Base-by-base conservation (phyloP, 768 basidiomycete species). In the Sporobolomyces pararoseus region DNA sequence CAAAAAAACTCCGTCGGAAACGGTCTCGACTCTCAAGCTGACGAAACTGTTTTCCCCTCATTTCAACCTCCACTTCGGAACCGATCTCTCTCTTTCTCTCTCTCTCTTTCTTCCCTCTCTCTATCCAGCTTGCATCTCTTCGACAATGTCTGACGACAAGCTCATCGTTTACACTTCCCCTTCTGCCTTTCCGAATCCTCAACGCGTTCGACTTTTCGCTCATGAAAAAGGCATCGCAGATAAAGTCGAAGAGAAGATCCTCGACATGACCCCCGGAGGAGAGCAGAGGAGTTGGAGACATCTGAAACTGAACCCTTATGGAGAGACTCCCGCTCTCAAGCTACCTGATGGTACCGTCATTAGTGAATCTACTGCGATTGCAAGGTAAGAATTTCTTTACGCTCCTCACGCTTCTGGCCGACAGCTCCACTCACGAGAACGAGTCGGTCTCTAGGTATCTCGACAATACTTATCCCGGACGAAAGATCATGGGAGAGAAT, bases 401-500 rank as follows among this genome's bases (percentile, higher is more conserved):
- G n/a, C 25, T 21, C 9, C 35, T 37, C 23, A 55, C 14, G 6
- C 17, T 55, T 16, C 32, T 21, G 7, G 32, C 37, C 37, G 39
- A 37, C 31, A 14, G 14, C 51, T n/a, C 7, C 51, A 16, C 37
- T 39, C 6, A 19, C n/a, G 27, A 13, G 2, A 37, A 23, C n/a
- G 37, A 16, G n/a, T 42, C 12, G n/a, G 49, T 23, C n/a, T 42
- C 7, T n/a, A 58, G 55, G 42, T 70, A 70, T 32, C 39, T 70
- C 39, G 68, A 70, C 31, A 59, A 57, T 50, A 46, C 39, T 29
- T 63, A 64, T 57, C 53, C 62, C 4, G 68, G 68, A 13, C 52
- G 68, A 1, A 70, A 70, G 63, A 70, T 70, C 44, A 63, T 70
- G 62, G 68, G 68, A 46, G 68, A 70, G 25, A 46, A 25, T n/a